Evolutionary conservation across 1,284 basidiomycete species (phyloP), one percentile per base, ranked within the genome.

Genomic region (Phlebopus sp.): DNA sequence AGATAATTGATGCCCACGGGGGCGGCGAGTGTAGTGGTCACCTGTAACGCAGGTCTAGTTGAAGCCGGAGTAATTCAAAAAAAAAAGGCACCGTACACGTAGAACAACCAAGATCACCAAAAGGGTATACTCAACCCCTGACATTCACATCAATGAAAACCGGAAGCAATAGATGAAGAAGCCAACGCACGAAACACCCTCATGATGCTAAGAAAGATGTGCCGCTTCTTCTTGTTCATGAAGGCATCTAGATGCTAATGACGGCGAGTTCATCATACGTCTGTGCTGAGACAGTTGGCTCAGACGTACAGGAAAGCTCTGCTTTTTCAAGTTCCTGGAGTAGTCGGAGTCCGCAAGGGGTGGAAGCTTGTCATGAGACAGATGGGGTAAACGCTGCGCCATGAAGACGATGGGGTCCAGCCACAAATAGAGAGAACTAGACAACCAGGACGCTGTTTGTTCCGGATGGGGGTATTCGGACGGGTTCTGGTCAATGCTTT

Each of bases 401-500:
- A 67, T 51, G 21, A 71, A 71, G 36, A 86, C 69, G 36, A 82
- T 62, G 0, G 69, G 65, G 47, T 84, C 77, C 57, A 87, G 64
- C 69, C 80, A 88, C 19, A 71, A 68, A 64, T 77, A 89, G 31
- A 78, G 70, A 8, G 73, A 36, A 53, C 81, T 69, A 2, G 77
- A 82, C 14, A 84, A 56, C 40, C 79, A 66, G 0, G 83, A 79
- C 0, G 82, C 76, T 0, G 79, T 85, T 60, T 87, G 84, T 56
- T 88, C 84, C 2, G 81, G 79, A 61, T 81, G 82, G 3, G 76
- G 73, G 19, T 19, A 37, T 8, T 49, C 43, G 6, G 52, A 36
- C 7, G 45, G 45, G 18, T 52, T 31, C 52, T 53, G 9, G 18
- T 21, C n/a, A 23, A 10, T 4, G 38, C 25, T n/a, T 23, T 23